Percentiles rank a stretch among this genome's conserved stretches.
These are phyloP conservation scores for Radiomyces spectabilis DNA, from an alignment of 192 early-diverging fungal genomes.

Conservation along the genomic window DNA sequence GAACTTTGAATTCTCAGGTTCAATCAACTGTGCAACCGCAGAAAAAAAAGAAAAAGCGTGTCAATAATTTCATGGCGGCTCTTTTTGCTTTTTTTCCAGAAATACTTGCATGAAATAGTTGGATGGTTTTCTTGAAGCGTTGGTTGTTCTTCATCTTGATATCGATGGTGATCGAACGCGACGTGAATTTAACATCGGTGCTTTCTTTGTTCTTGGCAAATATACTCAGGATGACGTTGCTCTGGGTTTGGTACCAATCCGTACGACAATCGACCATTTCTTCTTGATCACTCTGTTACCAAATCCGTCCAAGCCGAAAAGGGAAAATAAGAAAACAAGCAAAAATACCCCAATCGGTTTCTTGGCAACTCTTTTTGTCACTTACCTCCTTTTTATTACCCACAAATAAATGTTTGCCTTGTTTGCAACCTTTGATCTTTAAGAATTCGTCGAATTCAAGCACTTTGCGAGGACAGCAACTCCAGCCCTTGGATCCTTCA, in stretches of 20 bases:
- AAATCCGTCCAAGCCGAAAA: neutral
- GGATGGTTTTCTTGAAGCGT: conserved; percentile 57
- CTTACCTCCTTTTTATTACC: conserved; percentile 31
- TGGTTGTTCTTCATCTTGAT: conserved; percentile 74
- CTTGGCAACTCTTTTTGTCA: neutral
- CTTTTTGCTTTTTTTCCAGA: no score
- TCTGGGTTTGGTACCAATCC: conserved; percentile 94
- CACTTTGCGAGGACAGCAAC: conserved; percentile 90
- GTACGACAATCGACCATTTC: conserved; percentile 71
- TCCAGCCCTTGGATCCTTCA: conserved; percentile 97
- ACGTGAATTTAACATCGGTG: conserved; percentile 61
- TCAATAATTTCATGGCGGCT: neutral
- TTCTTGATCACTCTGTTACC: conserved; percentile 22
- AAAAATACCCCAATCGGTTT: no score
- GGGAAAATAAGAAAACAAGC: neutral
- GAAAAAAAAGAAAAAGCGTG: neutral
- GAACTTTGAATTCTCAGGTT: conserved; percentile 53
- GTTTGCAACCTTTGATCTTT: conserved; percentile 87
- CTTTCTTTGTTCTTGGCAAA: conserved; percentile 85
- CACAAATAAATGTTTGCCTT: conserved; percentile 89
- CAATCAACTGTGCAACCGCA: conserved; percentile 45
- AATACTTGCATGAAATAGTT: conserved; percentile 48
- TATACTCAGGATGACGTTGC: conserved; percentile 77
- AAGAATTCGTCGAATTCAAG: conserved; percentile 98
- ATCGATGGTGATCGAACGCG: conserved; percentile 53